Evolutionary conservation across 495 filamentous ascomycete species (phyloP), one percentile per base, ranked within the genome.

Genomic region (Penicillium silybi): DNA sequence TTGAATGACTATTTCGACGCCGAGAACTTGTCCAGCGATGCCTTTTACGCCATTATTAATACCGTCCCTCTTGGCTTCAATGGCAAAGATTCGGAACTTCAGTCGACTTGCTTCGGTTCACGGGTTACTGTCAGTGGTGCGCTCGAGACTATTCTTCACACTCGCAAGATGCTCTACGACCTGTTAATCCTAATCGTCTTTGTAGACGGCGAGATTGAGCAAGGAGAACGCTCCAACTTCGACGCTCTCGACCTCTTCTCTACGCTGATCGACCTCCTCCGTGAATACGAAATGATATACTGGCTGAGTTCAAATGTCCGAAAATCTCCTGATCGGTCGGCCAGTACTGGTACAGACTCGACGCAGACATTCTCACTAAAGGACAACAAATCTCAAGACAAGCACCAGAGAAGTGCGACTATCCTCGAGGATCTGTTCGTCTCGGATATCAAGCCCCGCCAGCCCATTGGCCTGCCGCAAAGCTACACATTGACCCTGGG

Each of bases 111-210:
- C 38, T 86, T 91, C 60, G 92, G 92, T 11, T 78, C 81, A 3
- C 86, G 81, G 52, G 71, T 89, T 5, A 72, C 91, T 9, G 77
- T 95, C 8, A 84, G 80, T 25, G 85, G 86, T 18, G 83, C 87
- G 3, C 86, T 92, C 57, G 93, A 97, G 61, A 84, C 84, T 11
- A 80, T 90, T 20, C 64, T 86, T 6, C 82, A 86, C 51, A 81
- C 80, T 55, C 78, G 80, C 29, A 69, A 67, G 40, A 74, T 92
- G 15, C 81, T 95, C 15, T 83, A 89, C 41, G 86, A 89, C 63
- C 79, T 97, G n/a, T 64, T 96, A 2, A 74, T 91, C n/a, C 72
- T 97, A 4, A 77, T 93, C 10, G 77, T 91, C 16, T 88, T 96
- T 56, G 81, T 97, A 65, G 86, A 89, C 60, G 81, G 81, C 39